These are phyloP conservation scores for Glycyrrhiza uralensis DNA, from an alignment of 306 rosid genomes.

Conservation along the genomic window DNA sequence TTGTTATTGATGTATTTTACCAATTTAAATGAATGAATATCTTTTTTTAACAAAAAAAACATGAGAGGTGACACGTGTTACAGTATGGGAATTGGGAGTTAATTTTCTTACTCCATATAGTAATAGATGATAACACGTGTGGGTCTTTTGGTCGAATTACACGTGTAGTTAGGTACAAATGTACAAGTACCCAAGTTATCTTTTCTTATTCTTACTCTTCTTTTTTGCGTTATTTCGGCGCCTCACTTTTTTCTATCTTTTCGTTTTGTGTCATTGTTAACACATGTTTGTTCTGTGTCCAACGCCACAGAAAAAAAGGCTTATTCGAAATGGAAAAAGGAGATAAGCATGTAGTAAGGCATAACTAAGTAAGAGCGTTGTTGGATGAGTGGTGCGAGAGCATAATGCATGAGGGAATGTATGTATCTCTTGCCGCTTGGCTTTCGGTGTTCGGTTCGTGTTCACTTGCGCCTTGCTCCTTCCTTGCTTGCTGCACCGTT, in stretches of 20 bases:
- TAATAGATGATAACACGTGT: not conserved
- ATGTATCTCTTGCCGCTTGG: not conserved
- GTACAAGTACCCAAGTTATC: not conserved
- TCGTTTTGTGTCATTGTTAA: not conserved
- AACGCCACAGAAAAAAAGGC: not conserved
- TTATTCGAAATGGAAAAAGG: no score
- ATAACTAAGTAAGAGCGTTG: not conserved
- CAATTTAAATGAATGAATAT: no score
- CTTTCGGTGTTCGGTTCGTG: slow-evolving; percentile 4
- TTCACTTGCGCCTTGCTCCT: not conserved
- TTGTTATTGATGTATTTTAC: no score
- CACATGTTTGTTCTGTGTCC: not conserved
- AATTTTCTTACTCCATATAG: no score
- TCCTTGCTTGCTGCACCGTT: not conserved
- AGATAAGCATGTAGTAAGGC: not conserved
- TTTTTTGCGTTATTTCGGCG: not conserved
- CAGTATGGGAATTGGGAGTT: no score
- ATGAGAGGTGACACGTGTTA: no score
- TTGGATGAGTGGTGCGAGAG: not conserved
- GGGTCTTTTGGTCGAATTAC: not conserved
- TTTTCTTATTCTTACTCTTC: no score
- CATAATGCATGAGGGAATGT: no score
- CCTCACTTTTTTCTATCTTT: not conserved
- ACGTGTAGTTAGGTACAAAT: not conserved
- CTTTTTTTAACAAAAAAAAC: no score